Evolutionary conservation across 805 yeast species (phyloP), one percentile per base, ranked within the genome.

Genomic region (Saccharomycopsis schoenii): DNA sequence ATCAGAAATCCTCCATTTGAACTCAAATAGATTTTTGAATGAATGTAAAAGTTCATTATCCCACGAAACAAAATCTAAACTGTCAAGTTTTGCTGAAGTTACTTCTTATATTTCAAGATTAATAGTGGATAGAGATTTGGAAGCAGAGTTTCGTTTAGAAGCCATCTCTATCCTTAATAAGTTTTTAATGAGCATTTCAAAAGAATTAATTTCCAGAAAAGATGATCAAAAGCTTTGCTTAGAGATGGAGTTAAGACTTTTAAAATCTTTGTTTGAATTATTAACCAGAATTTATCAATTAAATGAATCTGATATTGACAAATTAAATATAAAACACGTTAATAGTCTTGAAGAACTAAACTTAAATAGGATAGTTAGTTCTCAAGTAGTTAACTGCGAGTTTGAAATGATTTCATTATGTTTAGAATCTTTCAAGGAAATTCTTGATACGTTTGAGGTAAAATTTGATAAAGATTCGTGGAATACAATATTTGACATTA

Each of bases 391-490:
- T 60, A 82, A 82, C 64, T 80, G 84, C 39, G 90, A 86, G 65
- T 79, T 84, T 1, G 92, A 87, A 59, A 82, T 90, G 63, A 83
- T 86, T 62, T 77, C 87, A 17, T 79, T 79, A 36, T 72, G 82
- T 0, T 74, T 92, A 50, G 79, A 82, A 36, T 85, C 89, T 0
- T 70, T 93, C 58, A 86, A 84, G 68, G 83, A 79, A 37, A 76
- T 92, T n/a, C 77, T 93, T 39, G 96, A 91, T 67, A 84, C 86
- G 66, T 87, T 83, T 68, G 97, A 96, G 1, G 78, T 79, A 41
- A 73, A 77, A 6, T 76, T 85, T 58, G 74, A 76, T 54, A 73
- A 74, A 55, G 70, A 78, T n/a, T 84, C 88, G 0, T 93, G 98
- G 98, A 80, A 80, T 42, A 72, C 77, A 2, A 86, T 91, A 1